Conservation (phyloP, 2,329 filamentous ascomycete genomes). For the Dothideomycetes sp. region DNA sequence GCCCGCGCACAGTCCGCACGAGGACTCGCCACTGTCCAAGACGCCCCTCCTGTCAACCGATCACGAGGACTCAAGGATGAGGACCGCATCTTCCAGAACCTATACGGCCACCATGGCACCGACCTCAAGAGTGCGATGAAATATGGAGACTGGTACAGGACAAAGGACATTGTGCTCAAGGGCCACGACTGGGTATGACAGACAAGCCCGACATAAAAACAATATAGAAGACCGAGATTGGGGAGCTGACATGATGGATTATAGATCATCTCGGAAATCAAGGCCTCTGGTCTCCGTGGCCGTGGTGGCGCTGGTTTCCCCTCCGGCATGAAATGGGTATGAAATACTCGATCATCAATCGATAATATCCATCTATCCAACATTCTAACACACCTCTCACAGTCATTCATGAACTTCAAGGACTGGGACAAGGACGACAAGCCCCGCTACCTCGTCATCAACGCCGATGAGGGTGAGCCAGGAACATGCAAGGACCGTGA, state of each 20-base stretch:
- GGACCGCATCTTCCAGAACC: conserved; percentile 97
- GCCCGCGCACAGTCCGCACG: conserved; percentile 30
- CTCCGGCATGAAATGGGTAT: conserved; percentile 95
- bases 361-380: no score
- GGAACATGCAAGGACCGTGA: conserved; percentile 99
- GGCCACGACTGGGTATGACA: conserved; percentile 79
- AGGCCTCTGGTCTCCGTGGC: conserved; percentile 88
- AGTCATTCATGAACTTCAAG: conserved; percentile 99
- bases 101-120: conserved; percentile 85
- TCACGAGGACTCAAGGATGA: conserved; percentile 89
- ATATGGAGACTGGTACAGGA: conserved; percentile 99
- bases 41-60: conserved; percentile 46
- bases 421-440: conserved; percentile 97
- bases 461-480: conserved; percentile 96
- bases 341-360: no score
- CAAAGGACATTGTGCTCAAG: conserved; percentile 95
- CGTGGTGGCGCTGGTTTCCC: conserved; percentile 97
- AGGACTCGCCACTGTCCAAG: conserved; percentile 51
- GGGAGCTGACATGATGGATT: conserved; percentile 7
- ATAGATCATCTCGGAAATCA: conserved; percentile 90
- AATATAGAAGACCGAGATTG: background rate
- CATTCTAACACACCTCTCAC: conserved; percentile 6
- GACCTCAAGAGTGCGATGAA: conserved; percentile 92
- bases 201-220: background rate
- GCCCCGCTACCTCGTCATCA: conserved; percentile 93